Conservation (phyloP, 768 basidiomycete species). For the Naganishia vishniacii region DNA sequence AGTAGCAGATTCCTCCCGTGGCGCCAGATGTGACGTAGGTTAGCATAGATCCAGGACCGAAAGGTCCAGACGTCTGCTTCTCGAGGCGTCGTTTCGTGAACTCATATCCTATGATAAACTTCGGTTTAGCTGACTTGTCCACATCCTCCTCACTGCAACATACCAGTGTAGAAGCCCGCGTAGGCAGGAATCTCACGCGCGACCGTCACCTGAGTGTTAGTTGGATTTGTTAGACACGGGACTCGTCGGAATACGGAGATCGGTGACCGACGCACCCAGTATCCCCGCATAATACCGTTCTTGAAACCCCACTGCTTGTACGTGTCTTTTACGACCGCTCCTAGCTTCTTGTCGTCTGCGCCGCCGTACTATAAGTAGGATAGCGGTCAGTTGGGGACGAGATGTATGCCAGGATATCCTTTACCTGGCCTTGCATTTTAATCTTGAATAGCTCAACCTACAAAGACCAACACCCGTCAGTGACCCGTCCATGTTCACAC, state of each 20-base stretch:
- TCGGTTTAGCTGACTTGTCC: not conserved
- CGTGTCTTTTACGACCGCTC: constrained; percentile 70
- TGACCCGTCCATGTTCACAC: no score
- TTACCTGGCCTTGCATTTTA: constrained; percentile 76
- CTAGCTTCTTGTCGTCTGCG: constrained; percentile 68
- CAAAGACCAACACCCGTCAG: no score
- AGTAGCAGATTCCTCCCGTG: constrained; percentile 67
- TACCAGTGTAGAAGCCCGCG: constrained; percentile 63
- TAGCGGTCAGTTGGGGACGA: not conserved
- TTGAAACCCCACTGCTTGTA: constrained; percentile 80
- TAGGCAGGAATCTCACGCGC: constrained; percentile 93
- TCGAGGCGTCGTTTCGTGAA: constrained; percentile 66
- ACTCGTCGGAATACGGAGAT: not conserved
- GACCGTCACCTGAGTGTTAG: constrained; percentile 64
- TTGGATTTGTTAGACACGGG: not conserved
- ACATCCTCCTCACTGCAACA: not conserved
- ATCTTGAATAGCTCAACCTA: constrained; percentile 89
- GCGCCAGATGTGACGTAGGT: constrained; percentile 47
- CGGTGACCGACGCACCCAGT: constrained; percentile 64
- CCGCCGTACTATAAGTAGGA: constrained; percentile 61
- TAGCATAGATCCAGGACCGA: constrained; percentile 32
- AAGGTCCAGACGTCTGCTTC: constrained; percentile 22
- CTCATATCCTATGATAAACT: constrained; percentile 65
- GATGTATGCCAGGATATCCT: not conserved
- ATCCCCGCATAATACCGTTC: constrained; percentile 89